Base-by-base conservation (phyloP, 2,329 filamentous ascomycete species). In the Alternaria brassicae region DNA sequence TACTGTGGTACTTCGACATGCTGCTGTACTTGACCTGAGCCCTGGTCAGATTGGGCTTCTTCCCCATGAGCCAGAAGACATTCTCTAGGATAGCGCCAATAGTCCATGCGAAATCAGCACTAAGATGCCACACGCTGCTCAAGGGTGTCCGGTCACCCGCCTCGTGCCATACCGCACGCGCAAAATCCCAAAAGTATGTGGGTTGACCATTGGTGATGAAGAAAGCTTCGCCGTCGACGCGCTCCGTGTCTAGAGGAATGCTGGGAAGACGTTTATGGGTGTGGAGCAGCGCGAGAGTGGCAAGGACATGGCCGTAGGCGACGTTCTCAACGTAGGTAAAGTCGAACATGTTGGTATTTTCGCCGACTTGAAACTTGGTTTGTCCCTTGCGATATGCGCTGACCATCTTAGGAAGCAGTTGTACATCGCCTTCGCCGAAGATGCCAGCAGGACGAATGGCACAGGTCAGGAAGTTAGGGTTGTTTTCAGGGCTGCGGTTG, bases 1-100 rank as follows among this genome's bases (percentile, higher is more conserved):
- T 92, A 79, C 88, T 88, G 78, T 91, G 92, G 79, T 92, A 93
- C 57, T 91, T 83, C 57, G 88, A 90, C 88, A 92, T 91, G 75
- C 85, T 88, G 72, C 86, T 87, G 76, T 89, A 91, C 66, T 85
- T 81, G 61, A 91, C 81, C 66, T 82, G 78, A 57, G 79, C 77
- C 58, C 78, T 67, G 10, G 79, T 82, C 66, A 84, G 54, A 48
- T 81, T 83, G 15, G 82, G 81, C 63, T 76, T 81, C 65, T 73
- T 74, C 7, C 81, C 81, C 30, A 81, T 45, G 8, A 78, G 51
- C 78, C 81, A 82, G 66, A 80, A 82, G 3, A 80, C 62, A 71
- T 74, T 80, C 60, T 83, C 81, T 54, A 83, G 72, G 5, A 81
- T 58, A 2, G 71, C 77, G 9, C 80, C 81, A 44, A 83, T 70